Evolutionary conservation across 371 early-diverging fungal species (phyloP).

Genomic region (Rhizopus delemar): DNA sequence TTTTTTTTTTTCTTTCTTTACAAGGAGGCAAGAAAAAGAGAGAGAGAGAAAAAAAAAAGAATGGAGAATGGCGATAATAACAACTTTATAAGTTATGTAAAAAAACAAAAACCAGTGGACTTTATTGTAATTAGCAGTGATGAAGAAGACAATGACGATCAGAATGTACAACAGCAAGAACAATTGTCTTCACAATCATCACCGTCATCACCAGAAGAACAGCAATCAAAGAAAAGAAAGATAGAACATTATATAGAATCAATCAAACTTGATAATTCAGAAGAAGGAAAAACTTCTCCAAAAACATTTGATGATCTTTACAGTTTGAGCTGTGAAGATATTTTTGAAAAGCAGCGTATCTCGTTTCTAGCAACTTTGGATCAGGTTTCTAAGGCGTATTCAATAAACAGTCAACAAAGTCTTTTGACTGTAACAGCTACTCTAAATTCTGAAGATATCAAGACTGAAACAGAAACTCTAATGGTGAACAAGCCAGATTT

Average conservation of each 20-base stretch:
- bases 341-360: conserved; percentile 1
- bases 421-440: not conserved
- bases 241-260: not conserved
- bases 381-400: not conserved
- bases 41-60: not conserved
- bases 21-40: no score
- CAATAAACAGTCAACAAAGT: not conserved
- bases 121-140: conserved; percentile 30
- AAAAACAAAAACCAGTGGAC: not conserved
- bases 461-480: not conserved
- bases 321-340: not conserved
- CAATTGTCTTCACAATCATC: not conserved
- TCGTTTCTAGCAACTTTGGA: not conserved
- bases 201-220: no score
- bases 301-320: not conserved
- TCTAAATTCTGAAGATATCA: not conserved
- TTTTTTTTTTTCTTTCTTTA: not conserved
- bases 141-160: conserved; percentile 17
- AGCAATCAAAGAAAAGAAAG: not conserved
- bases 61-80: not conserved
- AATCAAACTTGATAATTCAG: not conserved
- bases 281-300: not conserved
- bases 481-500: not conserved
- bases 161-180: not conserved
- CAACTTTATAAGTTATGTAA: not conserved